These are phyloP conservation scores for Tolypocladium tropicale DNA, from an alignment of 2,329 filamentous ascomycete genomes.

Conservation along the genomic window DNA sequence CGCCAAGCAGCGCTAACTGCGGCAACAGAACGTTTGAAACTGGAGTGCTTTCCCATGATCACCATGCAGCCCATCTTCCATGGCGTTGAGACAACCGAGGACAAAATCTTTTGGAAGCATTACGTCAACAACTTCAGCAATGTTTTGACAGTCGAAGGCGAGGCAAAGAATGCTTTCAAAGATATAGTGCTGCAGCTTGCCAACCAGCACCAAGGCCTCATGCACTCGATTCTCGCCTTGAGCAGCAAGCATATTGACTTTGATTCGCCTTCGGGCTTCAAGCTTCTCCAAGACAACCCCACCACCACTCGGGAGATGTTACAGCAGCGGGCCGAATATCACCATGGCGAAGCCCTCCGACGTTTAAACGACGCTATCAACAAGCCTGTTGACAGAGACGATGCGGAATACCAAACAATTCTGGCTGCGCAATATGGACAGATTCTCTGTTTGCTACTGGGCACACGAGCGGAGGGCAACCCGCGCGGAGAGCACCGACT, in stretches of 20 bases:
- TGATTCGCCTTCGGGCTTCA: constrained; percentile 43
- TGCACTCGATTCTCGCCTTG: constrained; percentile 82
- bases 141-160: constrained; percentile 72
- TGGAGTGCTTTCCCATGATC: constrained; percentile 39
- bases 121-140: constrained; percentile 72
- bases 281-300: constrained; percentile 39
- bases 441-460: constrained; percentile 51
- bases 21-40: constrained; percentile 36
- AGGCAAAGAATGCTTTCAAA: constrained; percentile 76
- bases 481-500: constrained; percentile 62
- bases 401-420: constrained; percentile 33
- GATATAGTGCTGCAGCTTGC: constrained; percentile 77
- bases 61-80: constrained; percentile 60
- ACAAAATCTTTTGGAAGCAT: constrained; percentile 72
- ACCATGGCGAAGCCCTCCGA: constrained; percentile 44
- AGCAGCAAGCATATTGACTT: constrained; percentile 67
- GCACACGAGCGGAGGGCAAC: constrained; percentile 46
- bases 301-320: constrained; percentile 36
- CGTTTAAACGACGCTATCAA: constrained; percentile 38
- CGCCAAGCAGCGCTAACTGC: constrained; percentile 4
- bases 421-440: constrained; percentile 49
- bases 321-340: constrained; percentile 40
- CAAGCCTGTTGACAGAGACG: constrained; percentile 28
- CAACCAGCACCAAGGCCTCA: constrained; percentile 66
- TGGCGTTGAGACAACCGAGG: constrained; percentile 70